Evolutionary conservation across 495 filamentous ascomycete genomes (phyloP).

Genomic region (Cercophora newfieldiana): DNA sequence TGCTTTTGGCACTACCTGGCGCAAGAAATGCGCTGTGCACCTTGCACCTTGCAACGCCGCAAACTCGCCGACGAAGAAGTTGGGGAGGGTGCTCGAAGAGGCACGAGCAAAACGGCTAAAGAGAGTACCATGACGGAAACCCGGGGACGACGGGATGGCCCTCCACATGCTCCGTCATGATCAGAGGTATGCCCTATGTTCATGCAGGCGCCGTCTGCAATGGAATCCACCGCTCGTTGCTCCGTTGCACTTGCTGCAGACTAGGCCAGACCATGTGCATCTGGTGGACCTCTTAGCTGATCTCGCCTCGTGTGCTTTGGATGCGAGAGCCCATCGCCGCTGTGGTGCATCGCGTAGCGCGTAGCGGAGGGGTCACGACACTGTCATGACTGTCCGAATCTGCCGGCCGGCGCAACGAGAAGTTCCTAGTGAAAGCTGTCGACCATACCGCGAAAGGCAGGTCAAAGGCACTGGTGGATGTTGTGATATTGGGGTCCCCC

Average conservation of each 20-base stretch:
- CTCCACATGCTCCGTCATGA: background rate
- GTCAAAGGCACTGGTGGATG: slow-evolving; percentile 17
- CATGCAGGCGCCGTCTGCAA: slow-evolving; percentile 4
- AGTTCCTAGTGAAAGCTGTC: slow-evolving; percentile 2
- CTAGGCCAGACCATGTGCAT: background rate
- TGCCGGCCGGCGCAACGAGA: background rate
- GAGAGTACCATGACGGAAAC: slow-evolving; percentile 5
- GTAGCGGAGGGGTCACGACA: background rate
- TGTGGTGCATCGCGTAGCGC: background rate
- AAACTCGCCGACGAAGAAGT: slow-evolving; percentile 7
- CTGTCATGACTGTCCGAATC: no score
- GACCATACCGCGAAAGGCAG: slow-evolving; percentile 29
- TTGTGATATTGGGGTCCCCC: slow-evolving; percentile 15
- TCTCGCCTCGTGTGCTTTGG: background rate
- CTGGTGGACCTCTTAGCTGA: background rate
- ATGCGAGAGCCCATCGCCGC: background rate
- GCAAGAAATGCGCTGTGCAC: background rate
- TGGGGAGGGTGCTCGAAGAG: slow-evolving; percentile 6
- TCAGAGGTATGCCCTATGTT: background rate
- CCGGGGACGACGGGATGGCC: slow-evolving; percentile 8
- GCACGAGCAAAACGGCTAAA: slow-evolving; percentile 20
- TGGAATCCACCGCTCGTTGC: background rate
- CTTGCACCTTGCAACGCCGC: background rate
- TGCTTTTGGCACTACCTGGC: background rate
- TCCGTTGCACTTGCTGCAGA: background rate